Evolutionary conservation across 1,284 basidiomycete species (phyloP).

Genomic region (Cryptococcus sp.): DNA sequence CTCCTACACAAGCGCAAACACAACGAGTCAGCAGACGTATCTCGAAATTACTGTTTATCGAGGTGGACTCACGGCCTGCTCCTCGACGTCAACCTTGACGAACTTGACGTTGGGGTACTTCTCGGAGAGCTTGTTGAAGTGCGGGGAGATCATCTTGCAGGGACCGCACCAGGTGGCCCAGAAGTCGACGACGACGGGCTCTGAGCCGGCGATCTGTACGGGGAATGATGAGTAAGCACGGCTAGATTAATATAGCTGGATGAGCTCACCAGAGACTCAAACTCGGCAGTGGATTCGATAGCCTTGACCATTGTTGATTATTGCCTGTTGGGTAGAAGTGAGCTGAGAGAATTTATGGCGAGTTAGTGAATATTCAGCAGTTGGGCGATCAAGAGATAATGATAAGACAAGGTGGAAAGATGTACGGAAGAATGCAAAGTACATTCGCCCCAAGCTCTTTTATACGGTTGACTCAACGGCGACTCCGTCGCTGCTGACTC

Average conservation of each 20-base stretch:
- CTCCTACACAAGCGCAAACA: constrained; percentile 38
- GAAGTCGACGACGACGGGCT: constrained; percentile 70
- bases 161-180: constrained; percentile 64
- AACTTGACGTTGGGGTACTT: constrained; percentile 63
- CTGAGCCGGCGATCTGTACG: constrained; percentile 15
- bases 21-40: background rate
- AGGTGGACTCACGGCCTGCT: constrained; percentile 36
- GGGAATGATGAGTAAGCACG: background rate
- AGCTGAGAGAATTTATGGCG: constrained; percentile 1
- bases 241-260: background rate
- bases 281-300: constrained; percentile 62
- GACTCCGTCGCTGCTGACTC: no score
- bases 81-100: constrained; percentile 83
- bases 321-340: background rate
- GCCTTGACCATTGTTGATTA: constrained; percentile 55
- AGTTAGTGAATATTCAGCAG: background rate
- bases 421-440: no score
- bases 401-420: no score
- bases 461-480: no score
- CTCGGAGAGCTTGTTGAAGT: constrained; percentile 68
- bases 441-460: no score
- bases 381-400: no score
- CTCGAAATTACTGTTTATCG: background rate
- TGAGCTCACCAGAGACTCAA: constrained; percentile 58
- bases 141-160: constrained; percentile 74